These are phyloP conservation scores for Salix exigua DNA, from an alignment of 345 rosid species.

Conservation along the genomic window DNA sequence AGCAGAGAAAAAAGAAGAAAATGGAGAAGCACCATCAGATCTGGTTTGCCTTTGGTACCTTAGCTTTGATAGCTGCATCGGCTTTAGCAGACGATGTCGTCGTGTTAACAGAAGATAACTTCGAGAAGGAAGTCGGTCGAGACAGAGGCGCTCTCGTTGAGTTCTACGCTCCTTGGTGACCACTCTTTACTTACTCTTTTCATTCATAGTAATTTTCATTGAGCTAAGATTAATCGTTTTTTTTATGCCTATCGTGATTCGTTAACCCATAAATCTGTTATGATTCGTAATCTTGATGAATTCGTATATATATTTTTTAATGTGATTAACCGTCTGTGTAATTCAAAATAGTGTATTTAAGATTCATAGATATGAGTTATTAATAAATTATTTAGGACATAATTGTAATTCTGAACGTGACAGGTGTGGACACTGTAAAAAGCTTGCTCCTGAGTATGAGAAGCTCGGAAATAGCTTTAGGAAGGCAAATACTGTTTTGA, in stretches of 20 bases:
- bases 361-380: not conserved
- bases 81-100: slow-evolving; percentile 78
- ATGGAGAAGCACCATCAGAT: slow-evolving; percentile 45
- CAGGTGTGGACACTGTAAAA: slow-evolving; percentile 99
- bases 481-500: slow-evolving; percentile 80
- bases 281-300: not conserved
- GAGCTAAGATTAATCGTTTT: not conserved
- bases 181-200: not conserved
- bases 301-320: not conserved
- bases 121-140: slow-evolving; percentile 90
- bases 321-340: not conserved
- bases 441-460: slow-evolving; percentile 96
- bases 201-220: not conserved
- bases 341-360: too few relatives aligned
- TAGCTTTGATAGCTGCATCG: slow-evolving; percentile 50
- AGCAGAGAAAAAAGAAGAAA: not conserved
- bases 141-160: slow-evolving; percentile 91
- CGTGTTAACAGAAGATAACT: slow-evolving; percentile 80
- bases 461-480: slow-evolving; percentile 86
- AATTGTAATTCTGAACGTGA: not conserved
- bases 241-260: slow-evolving; percentile 11
- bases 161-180: slow-evolving; percentile 99
- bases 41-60: slow-evolving; percentile 47
- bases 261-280: slow-evolving; percentile 27
- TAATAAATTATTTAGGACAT: not conserved